Evolutionary conservation across 768 basidiomycete species (phyloP).

Genomic region (Boletus sp.): DNA sequence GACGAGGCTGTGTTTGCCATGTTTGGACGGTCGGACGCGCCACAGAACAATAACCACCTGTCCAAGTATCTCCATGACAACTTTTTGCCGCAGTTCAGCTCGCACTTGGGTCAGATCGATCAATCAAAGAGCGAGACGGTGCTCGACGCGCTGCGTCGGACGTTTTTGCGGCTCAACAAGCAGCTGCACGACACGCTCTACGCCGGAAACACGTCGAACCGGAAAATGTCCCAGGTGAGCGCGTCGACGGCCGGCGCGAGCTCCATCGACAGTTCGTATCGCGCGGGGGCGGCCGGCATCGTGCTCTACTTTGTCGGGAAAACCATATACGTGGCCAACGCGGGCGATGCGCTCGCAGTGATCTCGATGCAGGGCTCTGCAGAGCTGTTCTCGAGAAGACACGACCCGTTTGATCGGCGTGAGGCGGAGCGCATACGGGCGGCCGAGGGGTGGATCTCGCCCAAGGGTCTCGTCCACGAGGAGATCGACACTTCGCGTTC

Average conservation of each 20-base stretch:
- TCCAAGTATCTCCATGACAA: constrained; percentile 84
- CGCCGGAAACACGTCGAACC: constrained; percentile 36
- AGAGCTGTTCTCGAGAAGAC: constrained; percentile 69
- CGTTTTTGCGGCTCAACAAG: constrained; percentile 87
- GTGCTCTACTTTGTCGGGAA: constrained; percentile 81
- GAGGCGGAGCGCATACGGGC: constrained; percentile 87
- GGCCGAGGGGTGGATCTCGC: constrained; percentile 94
- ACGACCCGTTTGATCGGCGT: constrained; percentile 84
- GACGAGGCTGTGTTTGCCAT: constrained; percentile 93
- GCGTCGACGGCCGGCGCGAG: constrained; percentile 35
- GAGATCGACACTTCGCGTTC: constrained; percentile 89
- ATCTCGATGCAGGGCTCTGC: constrained; percentile 77
- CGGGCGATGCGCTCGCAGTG: constrained; percentile 85
- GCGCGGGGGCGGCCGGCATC: constrained; percentile 79
- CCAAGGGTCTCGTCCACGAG: constrained; percentile 87
- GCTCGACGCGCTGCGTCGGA: constrained; percentile 76
- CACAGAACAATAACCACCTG: constrained; percentile 60
- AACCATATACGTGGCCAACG: constrained; percentile 87
- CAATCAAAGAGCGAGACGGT: constrained; percentile 48
- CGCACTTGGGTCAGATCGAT: constrained; percentile 50
- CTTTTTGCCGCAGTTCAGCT: constrained; percentile 62
- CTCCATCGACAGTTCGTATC: constrained; percentile 47
- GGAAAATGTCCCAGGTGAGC: constrained; percentile 78
- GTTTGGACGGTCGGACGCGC: constrained; percentile 76
- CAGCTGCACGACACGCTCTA: constrained; percentile 69